A percentile compares a stretch with the other conserved stretches of the same genome.
phyloP scores from a whole-genome alignment of 768 basidiomycete species.

The Podaxis sp. region DNA sequence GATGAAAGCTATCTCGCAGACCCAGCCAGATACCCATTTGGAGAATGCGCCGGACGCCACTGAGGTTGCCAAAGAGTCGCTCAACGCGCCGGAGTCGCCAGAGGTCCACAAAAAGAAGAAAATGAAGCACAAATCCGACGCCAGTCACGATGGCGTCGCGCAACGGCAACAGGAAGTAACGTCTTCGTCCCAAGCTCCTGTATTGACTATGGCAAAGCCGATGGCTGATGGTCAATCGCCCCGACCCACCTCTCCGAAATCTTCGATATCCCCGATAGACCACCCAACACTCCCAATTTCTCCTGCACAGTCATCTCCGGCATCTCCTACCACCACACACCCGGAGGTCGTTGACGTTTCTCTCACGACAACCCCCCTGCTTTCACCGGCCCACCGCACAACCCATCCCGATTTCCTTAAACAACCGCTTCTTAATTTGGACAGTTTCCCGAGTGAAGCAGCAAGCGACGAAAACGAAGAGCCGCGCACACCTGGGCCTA shows the following conservation, averaged over 20 bases:
- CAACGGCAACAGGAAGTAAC: neutral
- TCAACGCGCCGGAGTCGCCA: neutral
- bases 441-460: conserved; percentile 37
- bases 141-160: neutral
- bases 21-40: neutral
- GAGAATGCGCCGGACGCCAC: neutral
- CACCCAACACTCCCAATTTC: neutral
- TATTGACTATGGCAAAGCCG: neutral
- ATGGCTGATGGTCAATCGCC: neutral
- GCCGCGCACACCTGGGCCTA: conserved; percentile 19
- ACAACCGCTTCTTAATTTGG: conserved; percentile 54
- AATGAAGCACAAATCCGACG: neutral
- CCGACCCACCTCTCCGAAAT: neutral
- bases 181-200: neutral
- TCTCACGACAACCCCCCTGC: conserved; percentile 19
- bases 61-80: neutral
- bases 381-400: neutral
- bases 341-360: conserved; percentile 3
- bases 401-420: conserved; percentile 23
- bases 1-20: neutral
- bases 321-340: neutral
- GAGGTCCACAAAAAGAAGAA: conserved; percentile 3
- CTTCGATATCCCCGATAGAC: neutral
- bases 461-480: conserved; percentile 29
- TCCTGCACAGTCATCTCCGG: neutral